Evolutionary conservation across 2,329 filamentous ascomycete species (phyloP).

Genomic region (Samsoniella hepiali): DNA sequence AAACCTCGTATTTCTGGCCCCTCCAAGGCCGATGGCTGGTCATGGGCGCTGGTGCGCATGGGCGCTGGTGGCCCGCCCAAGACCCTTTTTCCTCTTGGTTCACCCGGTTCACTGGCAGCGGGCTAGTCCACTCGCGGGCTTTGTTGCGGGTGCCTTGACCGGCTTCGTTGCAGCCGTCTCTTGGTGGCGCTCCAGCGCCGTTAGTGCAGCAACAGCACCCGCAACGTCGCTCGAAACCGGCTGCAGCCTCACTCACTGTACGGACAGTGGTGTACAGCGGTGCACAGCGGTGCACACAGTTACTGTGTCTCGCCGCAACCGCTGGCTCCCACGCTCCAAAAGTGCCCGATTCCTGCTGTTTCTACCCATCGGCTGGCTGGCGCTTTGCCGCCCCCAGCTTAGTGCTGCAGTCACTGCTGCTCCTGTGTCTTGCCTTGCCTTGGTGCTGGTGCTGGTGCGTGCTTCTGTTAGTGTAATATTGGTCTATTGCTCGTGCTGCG

Average conservation of each 20-base stretch:
- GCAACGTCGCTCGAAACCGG: not conserved
- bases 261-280: not conserved
- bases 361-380: not conserved
- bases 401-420: not conserved
- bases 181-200: not conserved
- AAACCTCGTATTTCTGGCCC: constrained; percentile 17
- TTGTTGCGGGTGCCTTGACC: not conserved
- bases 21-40: not conserved
- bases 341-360: not conserved
- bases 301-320: not conserved
- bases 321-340: not conserved
- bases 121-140: not conserved
- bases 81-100: not conserved
- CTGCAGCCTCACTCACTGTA: not conserved
- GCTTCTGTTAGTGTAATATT: constrained; percentile 12
- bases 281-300: not conserved
- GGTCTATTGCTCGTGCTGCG: not conserved
- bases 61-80: not conserved
- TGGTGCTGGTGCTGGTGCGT: constrained; percentile 4
- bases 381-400: not conserved
- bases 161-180: not conserved
- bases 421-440: constrained; percentile 7
- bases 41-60: not conserved
- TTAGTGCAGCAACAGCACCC: constrained; percentile 1
- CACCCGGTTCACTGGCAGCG: too few relatives aligned